These are phyloP conservation scores for Candida arabinofermentans DNA, from an alignment of 805 yeast species.

Conservation along the genomic window DNA sequence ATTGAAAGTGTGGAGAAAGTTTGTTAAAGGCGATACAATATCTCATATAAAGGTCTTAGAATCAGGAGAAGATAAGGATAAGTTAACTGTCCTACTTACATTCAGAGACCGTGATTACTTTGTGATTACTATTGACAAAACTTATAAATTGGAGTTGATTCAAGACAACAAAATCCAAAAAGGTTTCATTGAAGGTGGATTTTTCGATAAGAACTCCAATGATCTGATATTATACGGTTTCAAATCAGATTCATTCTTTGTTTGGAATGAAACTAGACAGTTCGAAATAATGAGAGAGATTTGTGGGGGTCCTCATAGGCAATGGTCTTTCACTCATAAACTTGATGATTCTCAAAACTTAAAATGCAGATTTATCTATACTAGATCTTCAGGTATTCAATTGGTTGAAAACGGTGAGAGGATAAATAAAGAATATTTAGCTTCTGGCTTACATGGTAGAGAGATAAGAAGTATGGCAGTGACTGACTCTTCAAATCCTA, in stretches of 20 bases:
- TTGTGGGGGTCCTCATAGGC: conserved; percentile 92
- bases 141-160: conserved; percentile 6
- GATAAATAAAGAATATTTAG: conserved; percentile 29
- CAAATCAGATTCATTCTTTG: conserved; percentile 68
- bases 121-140: conserved; percentile 30
- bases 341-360: conserved; percentile 16
- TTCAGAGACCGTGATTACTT: conserved; percentile 66
- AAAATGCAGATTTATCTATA: conserved; percentile 48
- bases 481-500: conserved; percentile 21
- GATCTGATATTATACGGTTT: conserved; percentile 74
- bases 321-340: conserved; percentile 56
- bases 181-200: conserved; percentile 81
- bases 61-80: conserved; percentile 5
- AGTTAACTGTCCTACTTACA: conserved; percentile 40
- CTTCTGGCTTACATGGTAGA: conserved; percentile 82
- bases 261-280: conserved; percentile 79
- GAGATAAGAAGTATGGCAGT: conserved; percentile 76
- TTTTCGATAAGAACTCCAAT: conserved; percentile 34
- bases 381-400: conserved; percentile 50
- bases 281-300: conserved; percentile 61
- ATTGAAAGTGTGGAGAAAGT: conserved; percentile 38
- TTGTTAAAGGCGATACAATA: conserved; percentile 65
- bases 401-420: conserved; percentile 31
- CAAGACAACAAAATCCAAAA: conserved; percentile 58
- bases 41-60: conserved; percentile 47